These are phyloP conservation scores for Suillus discolor DNA, from an alignment of 768 basidiomycete genomes.

Conservation along the genomic window DNA sequence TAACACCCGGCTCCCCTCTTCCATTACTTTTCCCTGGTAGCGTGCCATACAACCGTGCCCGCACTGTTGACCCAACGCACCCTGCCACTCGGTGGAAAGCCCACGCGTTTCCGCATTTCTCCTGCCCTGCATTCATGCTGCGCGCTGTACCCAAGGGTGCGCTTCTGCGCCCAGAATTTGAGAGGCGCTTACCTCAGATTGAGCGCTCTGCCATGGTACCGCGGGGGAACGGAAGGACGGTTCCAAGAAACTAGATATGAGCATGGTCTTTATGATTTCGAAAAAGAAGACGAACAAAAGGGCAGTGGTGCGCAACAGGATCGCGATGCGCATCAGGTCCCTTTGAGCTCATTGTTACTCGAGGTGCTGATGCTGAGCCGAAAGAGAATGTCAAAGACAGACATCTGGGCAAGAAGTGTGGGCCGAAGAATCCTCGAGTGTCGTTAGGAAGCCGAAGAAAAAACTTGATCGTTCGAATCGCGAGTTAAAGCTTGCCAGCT, in stretches of 20 bases:
- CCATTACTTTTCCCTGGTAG: constrained; percentile 6
- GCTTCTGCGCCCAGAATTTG: constrained; percentile 6
- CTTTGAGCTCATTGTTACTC: constrained; percentile 7
- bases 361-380: constrained; percentile 1
- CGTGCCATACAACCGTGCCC: not conserved
- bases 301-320: constrained; percentile 11
- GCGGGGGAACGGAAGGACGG: not conserved
- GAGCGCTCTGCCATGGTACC: not conserved
- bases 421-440: not conserved
- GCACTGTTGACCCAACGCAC: constrained; percentile 5
- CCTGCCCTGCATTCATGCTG: constrained; percentile 7
- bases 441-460: constrained; percentile 1
- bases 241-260: constrained; percentile 1
- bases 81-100: constrained; percentile 9
- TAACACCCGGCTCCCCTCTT: constrained; percentile 12
- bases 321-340: constrained; percentile 9
- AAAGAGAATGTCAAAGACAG: not conserved
- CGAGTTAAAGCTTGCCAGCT: not conserved
- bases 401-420: not conserved
- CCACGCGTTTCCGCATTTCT: constrained; percentile 1
- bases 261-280: constrained; percentile 9
- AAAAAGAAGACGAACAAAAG: constrained; percentile 11
- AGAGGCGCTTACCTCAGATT: not conserved
- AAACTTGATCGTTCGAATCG: not conserved
- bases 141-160: constrained; percentile 12